Conservation (phyloP, 2,329 filamentous ascomycete species). For the Xylaria sp. region DNA sequence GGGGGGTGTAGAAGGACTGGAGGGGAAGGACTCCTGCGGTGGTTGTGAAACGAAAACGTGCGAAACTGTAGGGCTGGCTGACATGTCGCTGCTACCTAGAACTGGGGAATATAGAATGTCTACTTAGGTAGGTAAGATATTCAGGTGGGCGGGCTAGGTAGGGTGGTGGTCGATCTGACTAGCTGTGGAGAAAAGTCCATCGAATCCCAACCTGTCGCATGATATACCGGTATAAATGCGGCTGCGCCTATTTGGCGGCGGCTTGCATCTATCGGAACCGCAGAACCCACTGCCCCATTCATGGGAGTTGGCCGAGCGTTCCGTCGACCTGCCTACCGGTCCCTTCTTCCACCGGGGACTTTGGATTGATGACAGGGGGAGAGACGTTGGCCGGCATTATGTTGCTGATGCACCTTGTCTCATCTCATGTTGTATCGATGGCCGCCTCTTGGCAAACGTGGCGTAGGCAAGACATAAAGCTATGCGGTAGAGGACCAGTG, state of each 20-base stretch:
- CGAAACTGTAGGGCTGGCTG: conserved; percentile 30
- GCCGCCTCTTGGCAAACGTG: conserved; percentile 30
- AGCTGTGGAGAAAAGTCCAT: conserved; percentile 29
- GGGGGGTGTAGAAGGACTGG: not conserved
- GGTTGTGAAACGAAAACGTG: conserved; percentile 22
- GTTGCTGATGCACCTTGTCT: conserved; percentile 12
- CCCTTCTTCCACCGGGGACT: conserved; percentile 15
- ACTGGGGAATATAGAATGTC: not conserved
- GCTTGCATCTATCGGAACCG: conserved; percentile 2
- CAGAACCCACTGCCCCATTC: not conserved
- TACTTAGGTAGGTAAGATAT: not conserved
- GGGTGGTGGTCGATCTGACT: conserved; percentile 16
- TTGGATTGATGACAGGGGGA: conserved; percentile 25
- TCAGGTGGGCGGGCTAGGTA: not conserved
- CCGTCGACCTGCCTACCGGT: conserved; percentile 21
- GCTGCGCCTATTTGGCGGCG: conserved; percentile 13
- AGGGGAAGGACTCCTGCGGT: conserved; percentile 7
- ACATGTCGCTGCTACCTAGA: conserved; percentile 1
- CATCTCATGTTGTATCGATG: conserved; percentile 20
- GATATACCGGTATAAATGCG: conserved; percentile 9
- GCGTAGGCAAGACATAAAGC: conserved; percentile 10
- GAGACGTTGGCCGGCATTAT: conserved; percentile 31
- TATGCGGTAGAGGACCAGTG: conserved; percentile 1
- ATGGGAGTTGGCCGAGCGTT: conserved; percentile 23
- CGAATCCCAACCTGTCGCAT: conserved; percentile 12